phyloP scores from a whole-genome alignment of 2,329 filamentous ascomycete species.

The Ascochyta koolunga region DNA sequence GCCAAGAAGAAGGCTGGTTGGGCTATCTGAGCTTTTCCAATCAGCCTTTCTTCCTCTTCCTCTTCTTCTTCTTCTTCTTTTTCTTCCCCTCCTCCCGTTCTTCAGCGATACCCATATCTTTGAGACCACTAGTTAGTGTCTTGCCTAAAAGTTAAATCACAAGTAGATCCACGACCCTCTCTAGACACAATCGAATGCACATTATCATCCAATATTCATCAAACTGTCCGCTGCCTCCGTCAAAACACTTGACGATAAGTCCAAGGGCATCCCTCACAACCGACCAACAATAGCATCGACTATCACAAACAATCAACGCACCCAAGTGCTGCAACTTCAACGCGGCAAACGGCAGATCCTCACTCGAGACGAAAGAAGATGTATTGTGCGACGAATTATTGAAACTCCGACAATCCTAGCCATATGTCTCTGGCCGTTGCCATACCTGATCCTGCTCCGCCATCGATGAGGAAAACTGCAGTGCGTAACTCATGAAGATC shows the following conservation, averaged over 20 bases:
- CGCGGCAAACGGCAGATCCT: not conserved
- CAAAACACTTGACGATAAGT: not conserved
- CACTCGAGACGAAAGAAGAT: conserved; percentile 21
- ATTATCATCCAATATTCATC: not conserved
- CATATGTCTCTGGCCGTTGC: conserved; percentile 23
- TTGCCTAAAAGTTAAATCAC: conserved; percentile 2
- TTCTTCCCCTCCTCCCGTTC: not conserved
- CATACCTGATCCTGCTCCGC: conserved; percentile 30
- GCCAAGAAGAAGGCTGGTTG: conserved; percentile 47
- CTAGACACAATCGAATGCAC: not conserved
- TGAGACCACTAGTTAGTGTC: not conserved
- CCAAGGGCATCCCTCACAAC: not conserved
- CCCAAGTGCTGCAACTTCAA: not conserved
- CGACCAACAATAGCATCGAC: not conserved
- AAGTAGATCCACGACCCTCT: not conserved
- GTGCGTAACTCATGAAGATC: conserved; percentile 34
- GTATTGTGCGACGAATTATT: conserved; percentile 35
- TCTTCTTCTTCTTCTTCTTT: conserved; percentile 4
- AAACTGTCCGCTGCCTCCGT: not conserved
- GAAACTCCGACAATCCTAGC: conserved; percentile 35
- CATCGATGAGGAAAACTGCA: conserved; percentile 36
- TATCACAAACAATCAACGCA: not conserved
- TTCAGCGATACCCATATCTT: conserved; percentile 26
- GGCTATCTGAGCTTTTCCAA: conserved; percentile 28
- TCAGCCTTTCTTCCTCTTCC: not conserved